Conservation (phyloP, 148 eudicot genomes). For the Pouteria glomerata region DNA sequence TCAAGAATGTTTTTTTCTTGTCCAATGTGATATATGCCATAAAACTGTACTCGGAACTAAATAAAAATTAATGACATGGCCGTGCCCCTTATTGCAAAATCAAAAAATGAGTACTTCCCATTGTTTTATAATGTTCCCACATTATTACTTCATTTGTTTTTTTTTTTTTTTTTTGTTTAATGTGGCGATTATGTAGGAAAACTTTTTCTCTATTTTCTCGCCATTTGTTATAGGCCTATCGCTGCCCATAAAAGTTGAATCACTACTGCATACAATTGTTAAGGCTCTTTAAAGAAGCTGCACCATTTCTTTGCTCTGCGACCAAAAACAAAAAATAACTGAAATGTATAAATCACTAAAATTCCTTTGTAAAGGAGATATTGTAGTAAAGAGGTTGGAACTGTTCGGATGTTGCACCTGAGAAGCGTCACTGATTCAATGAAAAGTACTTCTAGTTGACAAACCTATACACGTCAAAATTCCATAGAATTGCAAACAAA, state of each 20-base stretch:
- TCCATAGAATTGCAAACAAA: background rate
- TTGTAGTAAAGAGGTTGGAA: background rate
- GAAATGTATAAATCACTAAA: background rate
- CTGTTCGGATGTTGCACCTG: background rate
- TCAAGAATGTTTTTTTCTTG: background rate
- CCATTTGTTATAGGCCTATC: background rate
- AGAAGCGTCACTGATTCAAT: background rate
- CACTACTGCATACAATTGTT: background rate
- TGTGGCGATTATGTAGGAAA: background rate
- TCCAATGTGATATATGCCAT: background rate
- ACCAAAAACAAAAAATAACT: background rate
- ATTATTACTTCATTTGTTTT: background rate
- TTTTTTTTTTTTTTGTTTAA: background rate
- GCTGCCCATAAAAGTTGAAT: background rate
- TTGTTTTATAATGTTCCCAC: background rate
- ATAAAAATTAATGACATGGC: background rate
- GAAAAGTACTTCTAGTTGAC: background rate
- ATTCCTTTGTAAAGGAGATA: background rate
- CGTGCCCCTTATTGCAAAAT: background rate
- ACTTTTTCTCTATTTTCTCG: background rate
- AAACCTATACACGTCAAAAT: background rate
- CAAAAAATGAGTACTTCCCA: background rate
- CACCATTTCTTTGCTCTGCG: background rate
- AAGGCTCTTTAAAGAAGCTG: background rate
- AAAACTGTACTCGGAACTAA: background rate